Base-by-base conservation (phyloP, 495 filamentous ascomycete genomes). In the Beverwykella pulmonaria region DNA sequence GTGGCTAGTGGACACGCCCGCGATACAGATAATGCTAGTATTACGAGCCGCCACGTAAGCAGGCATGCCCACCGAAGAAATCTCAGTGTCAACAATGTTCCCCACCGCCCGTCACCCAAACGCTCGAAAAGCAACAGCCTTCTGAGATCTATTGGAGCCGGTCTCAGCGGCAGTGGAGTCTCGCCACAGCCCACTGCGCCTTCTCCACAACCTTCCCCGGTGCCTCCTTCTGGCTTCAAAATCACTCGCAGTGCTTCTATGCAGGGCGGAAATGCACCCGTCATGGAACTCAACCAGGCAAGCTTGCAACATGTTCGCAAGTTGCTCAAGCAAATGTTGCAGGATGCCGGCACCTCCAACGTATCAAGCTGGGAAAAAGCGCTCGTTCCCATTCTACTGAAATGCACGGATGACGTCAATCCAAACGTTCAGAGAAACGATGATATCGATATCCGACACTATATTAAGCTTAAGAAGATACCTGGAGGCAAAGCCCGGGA, bases 371-470 rank as follows among this genome's bases (percentile, higher is more conserved):
- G 95, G 95, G 93, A 98, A 69, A 92, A 86, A 58, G 91, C 95
- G 0, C 81, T 99, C 20, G 83, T 97, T 53, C 95, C 95, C 14
- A 95, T 98, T 55, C 80, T 99, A 1, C 80, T 98, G 19, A 90
- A 92, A 66, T 93, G 92, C 63, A 93, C 93, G 0, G 92, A 96
- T 69, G 94, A 97, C 71, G 92, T 99, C 20, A 91, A 96, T 69
- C 95, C 95, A 4, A 87, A 97, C 75, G 88, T 97, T 23, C 87
- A 92, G 54, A 82, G 82, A 50, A 92, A 91, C 1, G 95, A 99
- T 72, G 90, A 93, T 71, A 97, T 98, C 78, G 93, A 99, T 75
- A 97, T 99, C 65, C 86, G 94, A n/a, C 93, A 98, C 71, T 99
- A 97, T 72, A 89, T 99, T 48, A 99, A 99, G 76, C 78, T 99